Conservation (phyloP, 2,329 filamentous ascomycete species). For the Coniochaeta hoffmannii region DNA sequence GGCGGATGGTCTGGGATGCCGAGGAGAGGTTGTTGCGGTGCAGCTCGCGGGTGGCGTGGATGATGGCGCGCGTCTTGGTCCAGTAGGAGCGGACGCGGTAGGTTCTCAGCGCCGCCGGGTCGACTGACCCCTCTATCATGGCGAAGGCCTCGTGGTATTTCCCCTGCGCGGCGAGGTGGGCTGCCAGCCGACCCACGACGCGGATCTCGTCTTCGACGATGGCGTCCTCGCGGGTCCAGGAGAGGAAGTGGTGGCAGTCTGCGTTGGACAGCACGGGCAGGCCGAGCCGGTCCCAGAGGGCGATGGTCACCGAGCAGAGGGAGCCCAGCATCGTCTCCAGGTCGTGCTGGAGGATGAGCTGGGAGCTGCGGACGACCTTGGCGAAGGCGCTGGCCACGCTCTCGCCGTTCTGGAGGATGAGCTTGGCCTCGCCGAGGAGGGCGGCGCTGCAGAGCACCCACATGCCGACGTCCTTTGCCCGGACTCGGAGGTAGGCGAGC, state of each 20-base stretch:
- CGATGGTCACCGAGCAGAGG: slow-evolving; percentile 63
- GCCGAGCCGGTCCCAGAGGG: slow-evolving; percentile 72
- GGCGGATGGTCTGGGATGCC: slow-evolving; percentile 40
- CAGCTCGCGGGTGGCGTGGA: slow-evolving; percentile 58
- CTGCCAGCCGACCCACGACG: slow-evolving; percentile 63
- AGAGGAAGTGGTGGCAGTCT: slow-evolving; percentile 66
- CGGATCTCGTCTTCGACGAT: slow-evolving; percentile 72
- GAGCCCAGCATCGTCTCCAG: slow-evolving; percentile 66
- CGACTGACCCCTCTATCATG: slow-evolving; percentile 40
- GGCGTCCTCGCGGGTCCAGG: slow-evolving; percentile 53
- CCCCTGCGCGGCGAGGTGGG: slow-evolving; percentile 58
- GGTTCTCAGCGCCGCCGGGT: slow-evolving; percentile 47
- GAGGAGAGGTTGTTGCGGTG: slow-evolving; percentile 46
- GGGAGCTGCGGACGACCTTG: slow-evolving; percentile 72
- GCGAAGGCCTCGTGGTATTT: slow-evolving; percentile 61
- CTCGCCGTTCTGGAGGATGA: slow-evolving; percentile 66
- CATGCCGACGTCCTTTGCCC: slow-evolving; percentile 80
- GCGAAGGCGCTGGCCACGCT: slow-evolving; percentile 60
- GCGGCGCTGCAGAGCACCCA: slow-evolving; percentile 79
- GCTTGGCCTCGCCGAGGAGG: slow-evolving; percentile 76
- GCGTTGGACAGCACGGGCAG: slow-evolving; percentile 45
- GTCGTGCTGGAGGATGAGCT: slow-evolving; percentile 71
- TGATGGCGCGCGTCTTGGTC: slow-evolving; percentile 57
- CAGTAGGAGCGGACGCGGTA: slow-evolving; percentile 74
- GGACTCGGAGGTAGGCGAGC: slow-evolving; percentile 73